phyloP scores from a whole-genome alignment of 106 monocot species.

The Ottelia alismoides region DNA sequence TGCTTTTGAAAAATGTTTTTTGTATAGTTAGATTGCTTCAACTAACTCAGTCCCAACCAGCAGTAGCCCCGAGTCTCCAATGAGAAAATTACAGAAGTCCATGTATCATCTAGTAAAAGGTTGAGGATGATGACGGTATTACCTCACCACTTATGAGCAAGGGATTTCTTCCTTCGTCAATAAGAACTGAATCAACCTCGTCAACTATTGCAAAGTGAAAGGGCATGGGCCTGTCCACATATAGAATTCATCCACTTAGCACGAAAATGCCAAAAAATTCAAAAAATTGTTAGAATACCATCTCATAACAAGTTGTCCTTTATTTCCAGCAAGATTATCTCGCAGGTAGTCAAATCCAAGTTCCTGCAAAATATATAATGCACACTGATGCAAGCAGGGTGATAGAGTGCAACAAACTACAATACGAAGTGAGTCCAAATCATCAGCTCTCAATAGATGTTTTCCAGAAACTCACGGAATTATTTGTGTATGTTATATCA shows the following conservation, averaged over 20 bases:
- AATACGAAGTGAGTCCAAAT: not conserved
- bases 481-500: constrained; percentile 99
- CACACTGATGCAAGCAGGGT: too few relatives aligned
- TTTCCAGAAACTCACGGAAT: constrained; percentile 66
- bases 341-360: constrained; percentile 98
- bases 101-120: too few relatives aligned
- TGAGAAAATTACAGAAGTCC: too few relatives aligned
- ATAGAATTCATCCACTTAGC: not conserved
- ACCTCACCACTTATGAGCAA: constrained; percentile 98
- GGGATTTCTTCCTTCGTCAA: constrained; percentile 98
- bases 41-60: too few relatives aligned
- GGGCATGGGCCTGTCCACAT: constrained; percentile 58
- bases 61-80: too few relatives aligned
- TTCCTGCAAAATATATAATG: constrained; percentile 30
- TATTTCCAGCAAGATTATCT: constrained; percentile 80
- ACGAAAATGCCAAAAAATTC: not conserved
- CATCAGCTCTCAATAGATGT: not conserved
- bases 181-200: constrained; percentile 98
- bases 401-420: not conserved
- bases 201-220: constrained; percentile 98
- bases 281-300: constrained; percentile 36
- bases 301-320: constrained; percentile 91
- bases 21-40: too few relatives aligned
- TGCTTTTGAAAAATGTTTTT: too few relatives aligned
- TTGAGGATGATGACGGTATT: too few relatives aligned